These are phyloP conservation scores for Candida frijolesensis DNA, from an alignment of 1,139 yeast species.

Conservation along the genomic window DNA sequence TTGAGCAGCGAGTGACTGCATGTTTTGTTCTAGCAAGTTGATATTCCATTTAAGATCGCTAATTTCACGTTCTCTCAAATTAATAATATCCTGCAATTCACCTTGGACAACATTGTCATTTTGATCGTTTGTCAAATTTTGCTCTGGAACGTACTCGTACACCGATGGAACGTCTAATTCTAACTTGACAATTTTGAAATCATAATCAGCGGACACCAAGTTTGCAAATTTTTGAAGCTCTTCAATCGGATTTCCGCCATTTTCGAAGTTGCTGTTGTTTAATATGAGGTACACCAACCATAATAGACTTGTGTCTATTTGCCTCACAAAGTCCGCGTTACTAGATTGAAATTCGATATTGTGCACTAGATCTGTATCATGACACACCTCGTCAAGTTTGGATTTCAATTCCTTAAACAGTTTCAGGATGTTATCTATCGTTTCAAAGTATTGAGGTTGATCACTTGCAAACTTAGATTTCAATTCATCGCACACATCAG, in stretches of 20 bases:
- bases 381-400: neutral
- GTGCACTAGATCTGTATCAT: neutral
- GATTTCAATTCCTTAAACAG: neutral
- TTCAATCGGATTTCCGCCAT: neutral
- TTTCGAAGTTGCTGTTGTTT: neutral
- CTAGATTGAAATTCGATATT: neutral
- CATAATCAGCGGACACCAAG: neutral
- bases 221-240: neutral
- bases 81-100: neutral
- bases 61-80: constrained; percentile 32
- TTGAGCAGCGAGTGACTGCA: constrained; percentile 33
- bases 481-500: neutral
- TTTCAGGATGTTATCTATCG: neutral
- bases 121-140: neutral
- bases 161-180: neutral
- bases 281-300: neutral
- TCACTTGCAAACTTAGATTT: neutral
- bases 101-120: neutral
- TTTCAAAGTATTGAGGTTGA: neutral
- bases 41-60: constrained; percentile 44
- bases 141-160: constrained; percentile 2
- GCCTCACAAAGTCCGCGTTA: neutral
- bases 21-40: constrained; percentile 42
- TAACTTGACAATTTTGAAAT: neutral
- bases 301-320: neutral